Conservation (phyloP, 352 stramenopile genomes). For the Peronospora farinosa region DNA sequence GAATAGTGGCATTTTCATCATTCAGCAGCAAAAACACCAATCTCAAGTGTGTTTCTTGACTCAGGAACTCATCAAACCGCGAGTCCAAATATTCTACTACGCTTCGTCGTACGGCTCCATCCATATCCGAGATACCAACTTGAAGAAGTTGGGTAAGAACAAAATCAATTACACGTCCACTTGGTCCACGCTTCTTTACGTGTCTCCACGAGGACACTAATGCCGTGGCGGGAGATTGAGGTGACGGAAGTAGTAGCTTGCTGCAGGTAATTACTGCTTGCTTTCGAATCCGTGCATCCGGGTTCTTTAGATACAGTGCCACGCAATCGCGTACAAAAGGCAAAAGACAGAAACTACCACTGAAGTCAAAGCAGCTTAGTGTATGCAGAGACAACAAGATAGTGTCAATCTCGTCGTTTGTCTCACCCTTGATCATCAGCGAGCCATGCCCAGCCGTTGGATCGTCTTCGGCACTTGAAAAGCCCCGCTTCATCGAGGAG, state of each 20-base stretch:
- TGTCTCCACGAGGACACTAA: slow-evolving; percentile 44
- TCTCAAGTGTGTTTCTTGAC: slow-evolving; percentile 88
- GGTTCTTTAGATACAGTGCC: slow-evolving; percentile 88
- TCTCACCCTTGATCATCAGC: slow-evolving; percentile 75
- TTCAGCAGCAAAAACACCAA: slow-evolving; percentile 94
- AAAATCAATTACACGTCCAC: slow-evolving; percentile 89
- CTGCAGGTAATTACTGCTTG: slow-evolving; percentile 85
- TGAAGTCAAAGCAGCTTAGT: slow-evolving; percentile 91
- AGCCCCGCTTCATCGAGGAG: slow-evolving; percentile 66
- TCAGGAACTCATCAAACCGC: slow-evolving; percentile 92
- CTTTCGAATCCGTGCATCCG: slow-evolving; percentile 84
- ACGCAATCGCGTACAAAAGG: slow-evolving; percentile 94
- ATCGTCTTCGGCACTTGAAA: slow-evolving; percentile 32
- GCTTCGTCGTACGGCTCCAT: slow-evolving; percentile 86
- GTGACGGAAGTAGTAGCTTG: slow-evolving; percentile 58
- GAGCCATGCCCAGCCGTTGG: slow-evolving; percentile 14
- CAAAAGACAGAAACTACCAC: slow-evolving; percentile 89
- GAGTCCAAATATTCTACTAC: slow-evolving; percentile 91
- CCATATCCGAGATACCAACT: slow-evolving; percentile 90
- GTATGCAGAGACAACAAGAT: slow-evolving; percentile 90
- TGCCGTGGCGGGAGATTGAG: slow-evolving; percentile 18
- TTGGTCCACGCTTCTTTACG: slow-evolving; percentile 75
- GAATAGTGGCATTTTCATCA: slow-evolving; percentile 87
- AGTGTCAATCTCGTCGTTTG: slow-evolving; percentile 58
- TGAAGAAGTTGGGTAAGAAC: slow-evolving; percentile 89